These are phyloP conservation scores for Vitis amurensis DNA, from an alignment of 164 flowering plant species.

Conservation along the genomic window DNA sequence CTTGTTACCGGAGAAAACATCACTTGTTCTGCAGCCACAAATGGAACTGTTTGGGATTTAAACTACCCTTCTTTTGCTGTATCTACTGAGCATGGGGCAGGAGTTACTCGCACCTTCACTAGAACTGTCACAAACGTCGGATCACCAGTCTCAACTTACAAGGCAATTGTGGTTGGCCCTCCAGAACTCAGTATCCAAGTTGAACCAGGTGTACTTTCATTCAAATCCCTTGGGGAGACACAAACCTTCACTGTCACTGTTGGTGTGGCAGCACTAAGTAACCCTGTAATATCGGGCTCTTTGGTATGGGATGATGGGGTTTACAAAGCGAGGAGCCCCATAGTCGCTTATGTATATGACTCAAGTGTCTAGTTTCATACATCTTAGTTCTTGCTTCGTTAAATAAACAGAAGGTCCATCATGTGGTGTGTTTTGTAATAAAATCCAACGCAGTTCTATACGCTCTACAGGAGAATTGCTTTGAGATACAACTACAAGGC, in stretches of 20 bases:
- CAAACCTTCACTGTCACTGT: neutral
- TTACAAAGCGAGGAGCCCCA: too few relatives aligned
- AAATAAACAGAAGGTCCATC: too few relatives aligned
- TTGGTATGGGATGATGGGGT: too few relatives aligned
- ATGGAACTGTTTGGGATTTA: neutral
- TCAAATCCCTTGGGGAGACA: conserved; percentile 1
- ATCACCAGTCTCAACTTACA: conserved; percentile 7
- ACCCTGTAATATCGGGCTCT: too few relatives aligned
- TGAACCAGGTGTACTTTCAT: conserved; percentile 9
- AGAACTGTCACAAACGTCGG: conserved; percentile 20
- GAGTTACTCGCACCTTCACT: neutral
- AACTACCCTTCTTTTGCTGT: conserved; percentile 16
- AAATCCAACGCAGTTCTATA: too few relatives aligned
- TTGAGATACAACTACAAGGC: too few relatives aligned
- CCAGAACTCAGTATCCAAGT: neutral
- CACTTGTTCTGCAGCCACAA: neutral
- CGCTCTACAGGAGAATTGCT: too few relatives aligned
- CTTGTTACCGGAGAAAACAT: conserved; percentile 2
- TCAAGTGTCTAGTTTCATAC: too few relatives aligned
- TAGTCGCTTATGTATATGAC: too few relatives aligned
- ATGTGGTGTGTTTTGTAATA: too few relatives aligned
- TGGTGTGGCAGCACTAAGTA: too few relatives aligned
- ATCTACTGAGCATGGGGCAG: neutral
- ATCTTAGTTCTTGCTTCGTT: too few relatives aligned
- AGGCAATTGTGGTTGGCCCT: neutral